Conservation (phyloP, 768 basidiomycete genomes). For the Flagelloscypha sp. region DNA sequence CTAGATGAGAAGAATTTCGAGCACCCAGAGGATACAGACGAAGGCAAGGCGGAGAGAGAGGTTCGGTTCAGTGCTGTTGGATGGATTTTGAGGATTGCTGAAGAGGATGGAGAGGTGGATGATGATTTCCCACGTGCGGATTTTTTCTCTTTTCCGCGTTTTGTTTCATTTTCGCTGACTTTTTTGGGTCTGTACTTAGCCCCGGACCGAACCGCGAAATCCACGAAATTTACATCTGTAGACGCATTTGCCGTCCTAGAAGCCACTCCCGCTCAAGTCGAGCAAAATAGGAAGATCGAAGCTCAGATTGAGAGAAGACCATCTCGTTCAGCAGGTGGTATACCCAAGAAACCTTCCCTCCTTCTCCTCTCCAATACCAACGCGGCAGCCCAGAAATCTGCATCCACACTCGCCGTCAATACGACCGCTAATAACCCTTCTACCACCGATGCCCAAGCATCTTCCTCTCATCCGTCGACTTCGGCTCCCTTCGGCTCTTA, state of each 20-base stretch:
- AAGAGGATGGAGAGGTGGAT: constrained; percentile 96
- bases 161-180: background rate
- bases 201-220: constrained; percentile 78
- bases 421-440: no score
- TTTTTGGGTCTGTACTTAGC: constrained; percentile 43
- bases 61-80: constrained; percentile 65
- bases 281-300: constrained; percentile 77
- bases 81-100: constrained; percentile 90
- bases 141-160: background rate
- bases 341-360: no score
- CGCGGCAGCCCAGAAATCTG: no score
- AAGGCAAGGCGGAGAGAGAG: constrained; percentile 54
- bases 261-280: constrained; percentile 60
- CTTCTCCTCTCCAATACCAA: no score
- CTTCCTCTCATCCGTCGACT: no score
- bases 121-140: constrained; percentile 94
- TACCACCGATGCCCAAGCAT: no score
- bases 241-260: constrained; percentile 85
- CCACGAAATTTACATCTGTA: constrained; percentile 84
- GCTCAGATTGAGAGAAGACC: constrained; percentile 76
- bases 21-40: constrained; percentile 38
- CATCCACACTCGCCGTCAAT: no score
- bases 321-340: constrained; percentile 42
- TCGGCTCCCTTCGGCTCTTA: constrained; percentile 28
- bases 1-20: constrained; percentile 72